Evolutionary conservation across 805 yeast genomes (phyloP).

Genomic region (Metschnikowia gruessii): DNA sequence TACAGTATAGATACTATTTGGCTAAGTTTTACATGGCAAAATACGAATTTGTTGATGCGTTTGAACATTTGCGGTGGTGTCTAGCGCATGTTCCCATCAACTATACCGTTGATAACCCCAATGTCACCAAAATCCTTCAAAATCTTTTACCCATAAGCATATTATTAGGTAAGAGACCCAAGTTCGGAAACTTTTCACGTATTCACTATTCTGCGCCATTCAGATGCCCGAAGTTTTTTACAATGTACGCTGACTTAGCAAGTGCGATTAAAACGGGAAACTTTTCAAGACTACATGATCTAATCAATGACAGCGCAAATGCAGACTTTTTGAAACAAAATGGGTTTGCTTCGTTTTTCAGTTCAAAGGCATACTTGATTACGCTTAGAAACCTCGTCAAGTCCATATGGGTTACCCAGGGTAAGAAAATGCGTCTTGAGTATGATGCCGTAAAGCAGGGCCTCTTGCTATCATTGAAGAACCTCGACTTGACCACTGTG

Average conservation of each 20-base stretch:
- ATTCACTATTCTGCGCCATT: constrained; percentile 19
- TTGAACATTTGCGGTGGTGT: constrained; percentile 54
- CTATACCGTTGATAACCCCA: constrained; percentile 25
- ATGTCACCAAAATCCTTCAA: constrained; percentile 42
- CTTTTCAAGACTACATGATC: constrained; percentile 32
- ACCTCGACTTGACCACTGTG: constrained; percentile 12
- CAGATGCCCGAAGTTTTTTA: constrained; percentile 23
- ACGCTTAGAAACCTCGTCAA: constrained; percentile 45
- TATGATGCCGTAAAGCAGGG: constrained; percentile 29
- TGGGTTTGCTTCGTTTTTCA: constrained; percentile 41
- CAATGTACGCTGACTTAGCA: constrained; percentile 38
- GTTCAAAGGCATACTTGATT: constrained; percentile 45
- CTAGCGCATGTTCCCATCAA: constrained; percentile 36
- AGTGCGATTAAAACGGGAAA: constrained; percentile 43
- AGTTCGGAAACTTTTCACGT: constrained; percentile 16
- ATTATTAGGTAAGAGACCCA: constrained; percentile 54
- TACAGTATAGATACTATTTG: constrained; percentile 52
- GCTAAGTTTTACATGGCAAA: constrained; percentile 56
- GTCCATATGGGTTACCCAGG: constrained; percentile 29
- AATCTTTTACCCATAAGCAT: constrained; percentile 53
- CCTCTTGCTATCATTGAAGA: constrained; percentile 18
- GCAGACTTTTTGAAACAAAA: constrained; percentile 37
- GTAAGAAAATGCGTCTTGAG: constrained; percentile 26
- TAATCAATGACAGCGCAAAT: constrained; percentile 21
- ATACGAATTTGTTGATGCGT: constrained; percentile 46